phyloP scores from a whole-genome alignment of 805 yeast species.

The Sporopachydermia quercuum region DNA sequence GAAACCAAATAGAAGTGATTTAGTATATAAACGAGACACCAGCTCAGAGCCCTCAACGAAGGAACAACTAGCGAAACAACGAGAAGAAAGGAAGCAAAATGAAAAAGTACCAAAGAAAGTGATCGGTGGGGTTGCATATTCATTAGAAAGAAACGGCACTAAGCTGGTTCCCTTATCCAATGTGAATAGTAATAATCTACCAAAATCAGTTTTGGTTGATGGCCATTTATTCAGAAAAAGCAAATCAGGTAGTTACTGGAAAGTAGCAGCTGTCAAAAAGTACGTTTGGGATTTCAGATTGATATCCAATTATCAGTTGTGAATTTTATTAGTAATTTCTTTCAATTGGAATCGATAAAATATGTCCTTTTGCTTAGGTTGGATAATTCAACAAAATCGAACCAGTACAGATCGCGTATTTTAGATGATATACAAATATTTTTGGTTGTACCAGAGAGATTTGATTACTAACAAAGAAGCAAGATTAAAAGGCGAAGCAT shows the following conservation, averaged over 20 bases:
- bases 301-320: neutral
- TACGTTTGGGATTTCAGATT: conserved; percentile 1
- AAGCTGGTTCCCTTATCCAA: conserved; percentile 25
- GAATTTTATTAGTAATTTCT: too few relatives aligned
- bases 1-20: neutral
- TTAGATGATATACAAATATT: too few relatives aligned
- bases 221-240: conserved; percentile 15
- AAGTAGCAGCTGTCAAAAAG: conserved; percentile 4
- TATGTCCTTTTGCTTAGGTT: too few relatives aligned
- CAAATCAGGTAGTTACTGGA: conserved; percentile 17
- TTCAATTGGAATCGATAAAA: too few relatives aligned
- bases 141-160: conserved; percentile 25
- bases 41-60: neutral
- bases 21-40: neutral
- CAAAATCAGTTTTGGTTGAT: conserved; percentile 19
- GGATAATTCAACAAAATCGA: too few relatives aligned
- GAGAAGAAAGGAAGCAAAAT: conserved; percentile 9
- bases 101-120: conserved; percentile 14
- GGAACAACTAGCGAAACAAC: conserved; percentile 3
- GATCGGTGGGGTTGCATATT: conserved; percentile 29
- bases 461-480: too few relatives aligned
- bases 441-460: too few relatives aligned
- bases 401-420: too few relatives aligned
- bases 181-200: conserved; percentile 10
- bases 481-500: conserved; percentile 4